These are phyloP conservation scores for Globisporangium cederbergense DNA, from an alignment of 352 stramenopile species.

Conservation along the genomic window DNA sequence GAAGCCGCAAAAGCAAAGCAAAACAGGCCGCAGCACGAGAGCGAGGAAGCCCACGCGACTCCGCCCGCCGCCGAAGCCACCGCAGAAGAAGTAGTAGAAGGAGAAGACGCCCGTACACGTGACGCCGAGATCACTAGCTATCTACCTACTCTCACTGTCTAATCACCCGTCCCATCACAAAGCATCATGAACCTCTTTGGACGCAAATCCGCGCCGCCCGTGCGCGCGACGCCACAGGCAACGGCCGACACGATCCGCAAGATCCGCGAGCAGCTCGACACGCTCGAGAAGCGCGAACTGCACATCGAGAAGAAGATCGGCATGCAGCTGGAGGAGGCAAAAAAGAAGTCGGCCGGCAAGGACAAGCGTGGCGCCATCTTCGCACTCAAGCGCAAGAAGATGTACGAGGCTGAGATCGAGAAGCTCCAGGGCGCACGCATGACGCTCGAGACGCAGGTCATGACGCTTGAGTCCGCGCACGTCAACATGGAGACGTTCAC, in stretches of 20 bases:
- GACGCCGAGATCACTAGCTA: background rate
- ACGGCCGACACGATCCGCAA: constrained; percentile 90
- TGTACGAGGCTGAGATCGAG: constrained; percentile 97
- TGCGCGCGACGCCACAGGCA: constrained; percentile 46
- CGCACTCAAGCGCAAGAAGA: constrained; percentile 98
- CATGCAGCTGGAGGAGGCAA: constrained; percentile 91
- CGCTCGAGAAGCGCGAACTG: constrained; percentile 92
- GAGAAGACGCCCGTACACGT: too few relatives aligned
- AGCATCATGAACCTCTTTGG: constrained; percentile 83
- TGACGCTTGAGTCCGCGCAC: constrained; percentile 90
- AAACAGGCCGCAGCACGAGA: too few relatives aligned
- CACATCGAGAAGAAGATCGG: constrained; percentile 97
- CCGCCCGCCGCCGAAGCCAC: too few relatives aligned
- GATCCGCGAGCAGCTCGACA: constrained; percentile 87
- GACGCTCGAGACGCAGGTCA: constrained; percentile 93
- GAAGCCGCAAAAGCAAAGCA: too few relatives aligned
- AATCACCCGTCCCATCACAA: background rate
- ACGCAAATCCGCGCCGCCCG: constrained; percentile 61
- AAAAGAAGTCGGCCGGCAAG: constrained; percentile 94
- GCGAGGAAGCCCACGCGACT: too few relatives aligned
- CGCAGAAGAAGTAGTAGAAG: too few relatives aligned
- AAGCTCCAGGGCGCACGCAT: constrained; percentile 97
- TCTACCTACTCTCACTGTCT: background rate
- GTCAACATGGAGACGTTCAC: constrained; percentile 97
- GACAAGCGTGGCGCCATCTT: constrained; percentile 98